Evolutionary conservation across 2,329 filamentous ascomycete genomes (phyloP), one percentile per base, ranked within the genome.

Genomic region (Clonostachys sp.): DNA sequence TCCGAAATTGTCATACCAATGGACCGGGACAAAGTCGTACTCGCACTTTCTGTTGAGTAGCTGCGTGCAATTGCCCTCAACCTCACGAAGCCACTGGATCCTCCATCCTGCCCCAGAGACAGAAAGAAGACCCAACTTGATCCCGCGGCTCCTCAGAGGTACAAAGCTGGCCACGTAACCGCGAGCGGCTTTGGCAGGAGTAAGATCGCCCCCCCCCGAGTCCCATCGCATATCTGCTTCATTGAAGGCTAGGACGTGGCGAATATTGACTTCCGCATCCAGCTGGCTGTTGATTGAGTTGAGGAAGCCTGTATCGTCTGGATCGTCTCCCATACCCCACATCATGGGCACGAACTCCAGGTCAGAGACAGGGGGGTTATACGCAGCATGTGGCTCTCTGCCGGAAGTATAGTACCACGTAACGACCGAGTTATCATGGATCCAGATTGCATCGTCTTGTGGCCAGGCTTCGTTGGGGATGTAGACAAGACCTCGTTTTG

Each of bases 361-460:
- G 54, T 79, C 72, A 1, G 71, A 55, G 44, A 68, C 57, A 12
- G n/a, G 35, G 46, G 71, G 65, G 41, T 60, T 51, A 56, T 74
- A 81, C 34, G 66, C 66, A 0, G 68, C 47, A 1, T 78, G 75
- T 6, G 85, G 84, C 10, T 62, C 59, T n/a, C 70, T 54, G 20
- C 65, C 62, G 63, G 88, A 90, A 68, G 88, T 89, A 74, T 89
- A 89, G 71, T 91, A 90, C 86, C 86, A 91, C 8, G 81, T 84
- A 49, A 89, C 64, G 41, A 80, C 75, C 3, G 75, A 77, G 17
- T 68, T 70, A 14, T 67, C 44, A 18, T 66, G 58, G 20, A 72
- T 67, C 82, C 84, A 89, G 57, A 83, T 73, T 41, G 70, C 58
- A 63, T 86, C 77, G 64, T 89, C 86, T n/a, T 67, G 48, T 1